phyloP scores from a whole-genome alignment of 352 stramenopile species.

The Globisporangium apiculatum region DNA sequence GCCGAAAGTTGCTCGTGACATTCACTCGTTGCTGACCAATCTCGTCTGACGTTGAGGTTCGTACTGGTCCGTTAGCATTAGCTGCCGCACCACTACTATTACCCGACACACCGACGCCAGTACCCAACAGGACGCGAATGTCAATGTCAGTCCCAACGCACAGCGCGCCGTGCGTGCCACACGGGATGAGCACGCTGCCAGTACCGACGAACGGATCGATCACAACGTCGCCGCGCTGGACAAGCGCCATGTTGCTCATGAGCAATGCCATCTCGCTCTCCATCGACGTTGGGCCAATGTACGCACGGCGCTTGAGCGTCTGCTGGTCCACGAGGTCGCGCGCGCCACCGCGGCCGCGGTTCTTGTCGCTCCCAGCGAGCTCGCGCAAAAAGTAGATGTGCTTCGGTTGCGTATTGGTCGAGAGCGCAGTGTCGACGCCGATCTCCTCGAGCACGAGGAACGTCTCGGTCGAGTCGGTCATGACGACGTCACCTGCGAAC shows the following conservation, averaged over 20 bases:
- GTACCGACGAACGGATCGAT: conserved; percentile 98
- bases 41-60: too few relatives aligned
- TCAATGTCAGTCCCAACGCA: conserved; percentile 97
- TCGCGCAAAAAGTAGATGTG: conserved; percentile 69
- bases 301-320: conserved; percentile 91
- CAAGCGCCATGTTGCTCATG: conserved; percentile 89
- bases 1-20: conserved; percentile 84
- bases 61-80: too few relatives aligned
- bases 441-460: conserved; percentile 75
- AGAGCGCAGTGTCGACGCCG: conserved; percentile 31
- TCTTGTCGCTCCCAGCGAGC: conserved; percentile 63
- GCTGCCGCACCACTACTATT: not conserved
- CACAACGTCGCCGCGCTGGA: conserved; percentile 67
- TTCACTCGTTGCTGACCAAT: conserved; percentile 34
- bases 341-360: conserved; percentile 55
- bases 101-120: conserved; percentile 54
- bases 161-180: conserved; percentile 88
- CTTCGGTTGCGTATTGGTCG: conserved; percentile 27
- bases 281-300: conserved; percentile 97
- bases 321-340: conserved; percentile 85
- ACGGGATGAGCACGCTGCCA: conserved; percentile 94
- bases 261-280: conserved; percentile 95
- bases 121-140: conserved; percentile 91
- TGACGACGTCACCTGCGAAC: conserved; percentile 61
- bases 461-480: conserved; percentile 62